Base-by-base conservation (phyloP, 169 alveolate species). In the Prorocentrum cordatum region DNA sequence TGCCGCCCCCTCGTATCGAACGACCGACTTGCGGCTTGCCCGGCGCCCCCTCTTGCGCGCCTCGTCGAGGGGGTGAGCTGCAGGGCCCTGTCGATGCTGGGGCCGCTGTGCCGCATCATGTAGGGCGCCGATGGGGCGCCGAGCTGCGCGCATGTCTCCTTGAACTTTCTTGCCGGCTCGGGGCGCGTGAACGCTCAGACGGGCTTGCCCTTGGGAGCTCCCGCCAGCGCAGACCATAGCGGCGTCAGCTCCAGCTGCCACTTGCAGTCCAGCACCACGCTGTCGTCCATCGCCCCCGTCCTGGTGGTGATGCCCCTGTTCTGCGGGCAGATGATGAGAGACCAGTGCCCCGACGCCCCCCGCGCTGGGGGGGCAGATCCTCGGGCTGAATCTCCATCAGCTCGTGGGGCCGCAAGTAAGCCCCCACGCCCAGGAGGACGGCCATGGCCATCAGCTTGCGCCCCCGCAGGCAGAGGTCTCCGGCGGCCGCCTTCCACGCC, bases 241-340 rank as follows among this genome's bases (percentile, higher is more conserved):
- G 71, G 85, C 7, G 12, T 24, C 26, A 33, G 4, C n/a, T 50
- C 47, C 20, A 2, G 12, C 36, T 32, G 22, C 71, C 71, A 73
- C 4, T 29, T 24, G 18, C 59, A 50, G 38, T 73, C 85, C 29
- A 73, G 59, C 18, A 73, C 18, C 33, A 50, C 4, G 29, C 36
- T 20, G 54, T 72, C 85, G 85, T 73, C 85, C 26, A 50, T 47
- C 5, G 54, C n/a, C 32, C 85, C 85, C 16, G 61, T 47, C 58
- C 50, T 73, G 27, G 85, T 50, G 10, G 18, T 24, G 14, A 50
- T 58, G 27, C 20, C 9, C 2, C 71, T 73, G 27, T 73, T 70
- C 26, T 45, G 6, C 47, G 50, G 27, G 18, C 59, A 22, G 12
- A 70, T 73, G 12, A 50, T 38, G 29, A 73, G 7, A 2, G 71